Percentiles rank a stretch among this genome's conserved stretches.
Evolutionary conservation across 805 yeast species (phyloP).

Genomic region (Wickerhamomyces bisporus): DNA sequence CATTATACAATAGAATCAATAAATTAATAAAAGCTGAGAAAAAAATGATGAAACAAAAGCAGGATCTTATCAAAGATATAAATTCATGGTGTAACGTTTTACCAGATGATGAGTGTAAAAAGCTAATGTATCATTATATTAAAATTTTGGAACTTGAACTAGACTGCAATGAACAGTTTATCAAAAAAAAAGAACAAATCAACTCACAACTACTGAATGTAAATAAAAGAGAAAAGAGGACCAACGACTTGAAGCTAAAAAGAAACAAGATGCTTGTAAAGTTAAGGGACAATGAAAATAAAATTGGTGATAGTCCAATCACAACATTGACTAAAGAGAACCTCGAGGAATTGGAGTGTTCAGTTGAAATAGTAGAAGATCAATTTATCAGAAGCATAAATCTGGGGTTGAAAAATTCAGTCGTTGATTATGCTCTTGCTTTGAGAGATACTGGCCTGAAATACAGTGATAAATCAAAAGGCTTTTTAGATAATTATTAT

Average conservation of each 20-base stretch:
- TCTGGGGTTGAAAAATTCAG: constrained; percentile 38
- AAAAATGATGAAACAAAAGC: constrained; percentile 31
- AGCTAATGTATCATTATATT: constrained; percentile 35
- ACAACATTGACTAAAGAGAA: constrained; percentile 42
- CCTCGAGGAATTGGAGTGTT: constrained; percentile 45
- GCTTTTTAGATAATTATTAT: constrained; percentile 18
- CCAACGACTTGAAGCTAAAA: constrained; percentile 32
- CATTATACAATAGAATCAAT: constrained; percentile 29
- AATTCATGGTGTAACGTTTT: constrained; percentile 37
- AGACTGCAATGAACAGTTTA: constrained; percentile 29
- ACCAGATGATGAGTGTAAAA: constrained; percentile 34
- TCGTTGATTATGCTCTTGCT: constrained; percentile 36
- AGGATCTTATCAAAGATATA: constrained; percentile 36
- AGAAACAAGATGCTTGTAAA: constrained; percentile 34
- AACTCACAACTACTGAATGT: constrained; percentile 41
- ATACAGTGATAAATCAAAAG: constrained; percentile 14
- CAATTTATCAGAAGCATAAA: constrained; percentile 45
- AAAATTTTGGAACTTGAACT: constrained; percentile 34
- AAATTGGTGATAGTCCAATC: constrained; percentile 40
- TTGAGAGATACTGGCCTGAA: constrained; percentile 14
- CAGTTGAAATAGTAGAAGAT: constrained; percentile 46
- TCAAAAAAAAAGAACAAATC: constrained; percentile 39
- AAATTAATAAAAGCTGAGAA: constrained; percentile 36
- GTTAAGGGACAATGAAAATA: constrained; percentile 39
- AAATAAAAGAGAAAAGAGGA: constrained; percentile 45